These are phyloP conservation scores for Biscogniauxia sp. DNA, from an alignment of 2,329 filamentous ascomycete species.

Conservation along the genomic window DNA sequence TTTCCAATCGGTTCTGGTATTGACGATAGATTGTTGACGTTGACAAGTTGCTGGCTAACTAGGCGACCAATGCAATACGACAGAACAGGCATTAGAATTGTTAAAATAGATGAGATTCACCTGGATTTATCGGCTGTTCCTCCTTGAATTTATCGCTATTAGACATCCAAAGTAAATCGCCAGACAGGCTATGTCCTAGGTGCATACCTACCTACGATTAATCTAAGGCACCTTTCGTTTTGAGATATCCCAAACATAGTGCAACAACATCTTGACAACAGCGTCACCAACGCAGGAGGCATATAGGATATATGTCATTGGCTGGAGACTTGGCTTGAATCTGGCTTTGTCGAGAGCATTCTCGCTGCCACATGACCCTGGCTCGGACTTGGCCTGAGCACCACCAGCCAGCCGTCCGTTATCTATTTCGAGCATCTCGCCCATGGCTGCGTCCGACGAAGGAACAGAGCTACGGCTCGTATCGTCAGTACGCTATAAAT, in stretches of 20 bases:
- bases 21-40: constrained; percentile 13
- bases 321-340: not conserved
- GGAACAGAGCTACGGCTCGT: constrained; percentile 32
- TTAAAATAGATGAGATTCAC: not conserved
- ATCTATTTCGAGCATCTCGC: constrained; percentile 1
- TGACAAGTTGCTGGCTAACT: constrained; percentile 19
- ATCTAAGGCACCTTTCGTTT: no score
- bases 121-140: no score
- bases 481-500: constrained; percentile 33
- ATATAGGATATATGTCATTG: not conserved
- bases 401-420: not conserved
- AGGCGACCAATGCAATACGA: constrained; percentile 1
- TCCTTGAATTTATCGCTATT: not conserved
- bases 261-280: not conserved
- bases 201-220: no score
- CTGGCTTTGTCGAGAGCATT: no score
- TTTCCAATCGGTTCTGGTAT: constrained; percentile 11
- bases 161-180: not conserved
- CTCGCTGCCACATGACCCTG: not conserved
- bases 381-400: no score
- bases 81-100: not conserved
- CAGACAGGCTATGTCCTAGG: not conserved
- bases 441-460: constrained; percentile 31
- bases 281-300: not conserved
- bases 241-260: no score